phyloP scores from a whole-genome alignment of 768 basidiomycete genomes.

The Suillus brevipes region DNA sequence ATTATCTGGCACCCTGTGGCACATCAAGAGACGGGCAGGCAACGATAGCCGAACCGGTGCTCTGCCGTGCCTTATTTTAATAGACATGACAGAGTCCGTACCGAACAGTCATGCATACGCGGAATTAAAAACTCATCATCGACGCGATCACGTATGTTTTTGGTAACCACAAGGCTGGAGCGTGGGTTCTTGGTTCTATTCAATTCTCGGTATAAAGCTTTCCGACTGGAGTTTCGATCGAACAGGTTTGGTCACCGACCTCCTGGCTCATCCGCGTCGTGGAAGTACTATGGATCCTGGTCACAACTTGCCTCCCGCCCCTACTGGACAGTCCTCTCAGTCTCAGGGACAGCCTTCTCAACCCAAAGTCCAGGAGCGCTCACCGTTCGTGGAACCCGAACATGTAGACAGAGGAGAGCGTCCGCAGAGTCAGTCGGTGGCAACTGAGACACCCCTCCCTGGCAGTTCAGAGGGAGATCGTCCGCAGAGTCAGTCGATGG shows the following conservation, averaged over 20 bases:
- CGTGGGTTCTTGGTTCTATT: background rate
- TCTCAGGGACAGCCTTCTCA: background rate
- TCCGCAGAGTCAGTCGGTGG: slow-evolving; percentile 5
- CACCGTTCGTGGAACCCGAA: slow-evolving; percentile 9
- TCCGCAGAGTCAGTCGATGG: slow-evolving; percentile 5
- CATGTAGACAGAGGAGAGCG: slow-evolving; percentile 3
- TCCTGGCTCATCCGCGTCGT: background rate
- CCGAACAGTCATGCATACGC: slow-evolving; percentile 5
- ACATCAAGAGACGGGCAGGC: background rate
- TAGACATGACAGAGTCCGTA: background rate
- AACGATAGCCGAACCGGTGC: background rate
- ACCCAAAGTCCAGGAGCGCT: background rate
- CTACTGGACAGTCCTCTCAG: slow-evolving; percentile 6
- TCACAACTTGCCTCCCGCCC: background rate
- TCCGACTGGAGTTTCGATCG: background rate
- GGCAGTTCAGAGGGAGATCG: slow-evolving; percentile 10
- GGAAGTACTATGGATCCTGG: slow-evolving; percentile 19
- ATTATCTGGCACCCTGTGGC: background rate
- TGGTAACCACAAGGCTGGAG: background rate
- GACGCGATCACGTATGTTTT: background rate
- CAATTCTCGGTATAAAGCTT: slow-evolving; percentile 3
- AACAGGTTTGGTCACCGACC: background rate
- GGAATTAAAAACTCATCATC: background rate
- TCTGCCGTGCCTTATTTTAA: slow-evolving; percentile 6
- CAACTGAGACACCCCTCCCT: slow-evolving; percentile 12